Evolutionary conservation across 257 asterid genomes (phyloP).

Genomic region (Solanum sitiens): DNA sequence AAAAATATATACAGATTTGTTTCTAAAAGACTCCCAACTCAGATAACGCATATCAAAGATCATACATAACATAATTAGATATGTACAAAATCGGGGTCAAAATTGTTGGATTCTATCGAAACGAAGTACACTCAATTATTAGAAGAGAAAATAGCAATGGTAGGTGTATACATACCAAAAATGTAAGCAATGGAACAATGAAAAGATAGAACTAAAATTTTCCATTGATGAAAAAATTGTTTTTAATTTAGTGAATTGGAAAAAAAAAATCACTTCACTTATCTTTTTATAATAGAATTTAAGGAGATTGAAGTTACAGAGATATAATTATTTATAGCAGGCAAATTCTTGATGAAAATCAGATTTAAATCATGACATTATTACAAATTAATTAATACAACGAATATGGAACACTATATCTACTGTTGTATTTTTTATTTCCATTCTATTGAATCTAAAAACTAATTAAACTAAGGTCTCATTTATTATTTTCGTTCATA

Average conservation of each 20-base stretch:
- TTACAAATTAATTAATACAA: too few relatives aligned
- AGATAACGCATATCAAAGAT: not conserved
- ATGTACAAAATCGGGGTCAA: accelerated
- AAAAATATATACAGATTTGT: too few relatives aligned
- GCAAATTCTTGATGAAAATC: not conserved
- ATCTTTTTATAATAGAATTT: not conserved
- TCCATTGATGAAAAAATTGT: not conserved
- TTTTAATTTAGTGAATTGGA: too few relatives aligned
- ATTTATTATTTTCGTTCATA: too few relatives aligned
- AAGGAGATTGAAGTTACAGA: not conserved
- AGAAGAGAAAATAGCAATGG: not conserved
- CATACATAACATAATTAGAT: too few relatives aligned
- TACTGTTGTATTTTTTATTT: too few relatives aligned
- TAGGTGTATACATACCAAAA: not conserved
- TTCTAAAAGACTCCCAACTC: too few relatives aligned
- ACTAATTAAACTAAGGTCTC: not conserved
- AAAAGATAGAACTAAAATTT: not conserved
- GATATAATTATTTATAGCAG: not conserved
- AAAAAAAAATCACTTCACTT: not conserved
- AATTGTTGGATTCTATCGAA: too few relatives aligned
- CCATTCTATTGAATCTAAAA: not conserved
- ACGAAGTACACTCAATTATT: too few relatives aligned
- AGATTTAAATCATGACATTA: not conserved
- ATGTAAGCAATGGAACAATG: not conserved
- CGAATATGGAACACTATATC: not conserved